These are phyloP conservation scores for Trametes punicea DNA, from an alignment of 768 basidiomycete genomes.

Conservation along the genomic window DNA sequence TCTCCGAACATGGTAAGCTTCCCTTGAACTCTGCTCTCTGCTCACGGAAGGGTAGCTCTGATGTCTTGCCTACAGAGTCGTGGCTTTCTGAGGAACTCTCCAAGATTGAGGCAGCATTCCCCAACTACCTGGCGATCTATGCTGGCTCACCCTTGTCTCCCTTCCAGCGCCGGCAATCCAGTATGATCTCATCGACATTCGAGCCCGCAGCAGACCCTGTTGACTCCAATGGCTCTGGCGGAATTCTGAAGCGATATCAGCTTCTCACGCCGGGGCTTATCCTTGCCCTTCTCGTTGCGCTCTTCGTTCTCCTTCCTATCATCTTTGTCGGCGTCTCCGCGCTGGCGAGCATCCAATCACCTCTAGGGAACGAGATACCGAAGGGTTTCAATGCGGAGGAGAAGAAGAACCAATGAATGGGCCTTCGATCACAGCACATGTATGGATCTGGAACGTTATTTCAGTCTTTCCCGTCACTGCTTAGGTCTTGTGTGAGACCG, in stretches of 20 bases:
- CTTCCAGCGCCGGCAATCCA: constrained; percentile 41
- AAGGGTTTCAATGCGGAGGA: constrained; percentile 67
- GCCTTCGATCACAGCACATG: background rate
- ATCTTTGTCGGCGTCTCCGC: constrained; percentile 61
- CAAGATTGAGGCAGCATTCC: constrained; percentile 44
- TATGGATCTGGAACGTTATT: constrained; percentile 8
- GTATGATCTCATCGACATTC: constrained; percentile 6
- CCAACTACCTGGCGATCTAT: constrained; percentile 65
- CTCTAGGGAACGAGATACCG: constrained; percentile 57
- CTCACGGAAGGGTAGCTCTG: background rate
- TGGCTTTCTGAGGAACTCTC: constrained; percentile 42
- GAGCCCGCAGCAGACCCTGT: constrained; percentile 15
- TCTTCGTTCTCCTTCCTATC: constrained; percentile 69
- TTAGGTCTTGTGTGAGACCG: background rate
- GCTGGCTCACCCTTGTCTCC: constrained; percentile 46
- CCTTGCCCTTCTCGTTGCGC: constrained; percentile 53
- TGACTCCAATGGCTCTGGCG: constrained; percentile 45
- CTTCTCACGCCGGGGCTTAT: constrained; percentile 76
- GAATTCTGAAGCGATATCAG: constrained; percentile 72
- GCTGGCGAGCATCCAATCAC: constrained; percentile 71
- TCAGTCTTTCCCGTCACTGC: background rate
- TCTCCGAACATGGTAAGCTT: constrained; percentile 51
- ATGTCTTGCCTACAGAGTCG: constrained; percentile 16
- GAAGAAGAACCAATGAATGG: constrained; percentile 68
- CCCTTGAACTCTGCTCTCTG: background rate